Base-by-base conservation (phyloP, 2,329 filamentous ascomycete genomes). In the Sphaerulina populicola region DNA sequence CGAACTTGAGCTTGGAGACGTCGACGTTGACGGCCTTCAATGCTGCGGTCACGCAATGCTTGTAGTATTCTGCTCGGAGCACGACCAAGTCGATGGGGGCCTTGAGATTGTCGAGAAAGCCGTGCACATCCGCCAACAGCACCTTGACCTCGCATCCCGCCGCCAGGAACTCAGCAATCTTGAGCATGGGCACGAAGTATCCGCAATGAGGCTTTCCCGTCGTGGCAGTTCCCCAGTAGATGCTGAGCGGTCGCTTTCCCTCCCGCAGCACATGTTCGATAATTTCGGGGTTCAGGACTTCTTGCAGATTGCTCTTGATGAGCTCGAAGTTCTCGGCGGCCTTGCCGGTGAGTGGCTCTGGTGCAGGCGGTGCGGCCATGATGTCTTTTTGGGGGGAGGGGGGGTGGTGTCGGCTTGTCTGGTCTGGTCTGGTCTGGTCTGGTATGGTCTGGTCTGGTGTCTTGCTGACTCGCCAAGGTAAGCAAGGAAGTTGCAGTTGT, bases 141-240 rank as follows among this genome's bases (percentile, higher is more conserved):
- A 72, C 60, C 51, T 62, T 68, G 57, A 69, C 81, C 53, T 89
- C 80, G 72, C 88, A 95, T 35, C 85, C 89, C 29, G 91, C 89
- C 33, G 81, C 78, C 31, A 96, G 80, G 64, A 94, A 82, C 68
- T 96, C 85, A 36, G 88, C 89, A 56, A 96, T 85, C 71, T 96
- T 96, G 66, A 94, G 80, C 61, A 86, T 84, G 5, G 89, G 84
- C 8, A 93, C 85, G 56, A 94, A 87, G 77, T 95, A 95, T 60
- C 88, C 90, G 67, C 82, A 86, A 69, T 96, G 90, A 49, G 89
- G 89, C 54, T 83, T 78, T n/a, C 88, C 88, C 0, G 88, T 94
- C 12, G 88, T 88, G 14, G 87, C 86, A 36, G 85, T 91, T 38
- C 85, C 86, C 88, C 87, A 94, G 80, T 94, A 94, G 68, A 94